A percentile compares a stretch with the other conserved stretches of the same genome.
phyloP scores from a whole-genome alignment of 108 stramenopile genomes.

The Cyclostephanos tholiformis region DNA sequence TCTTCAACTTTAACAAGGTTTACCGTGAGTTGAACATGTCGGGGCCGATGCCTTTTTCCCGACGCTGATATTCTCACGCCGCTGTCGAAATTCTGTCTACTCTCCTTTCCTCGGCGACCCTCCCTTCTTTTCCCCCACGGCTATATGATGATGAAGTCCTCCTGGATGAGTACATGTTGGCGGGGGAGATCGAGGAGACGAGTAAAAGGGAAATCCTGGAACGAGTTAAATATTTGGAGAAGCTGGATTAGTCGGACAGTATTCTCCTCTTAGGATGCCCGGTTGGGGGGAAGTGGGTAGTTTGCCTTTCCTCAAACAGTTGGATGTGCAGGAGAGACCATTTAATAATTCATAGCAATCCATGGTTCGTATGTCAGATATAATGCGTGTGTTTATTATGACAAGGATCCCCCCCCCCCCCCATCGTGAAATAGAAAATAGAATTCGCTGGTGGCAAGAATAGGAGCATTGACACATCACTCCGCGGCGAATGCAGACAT shows the following conservation, averaged over 20 bases:
- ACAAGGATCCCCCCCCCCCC: too few species aligned
- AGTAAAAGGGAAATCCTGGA: constrained; percentile 92
- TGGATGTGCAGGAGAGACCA: neutral
- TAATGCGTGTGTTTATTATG: too few species aligned
- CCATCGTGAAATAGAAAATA: too few species aligned
- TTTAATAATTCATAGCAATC: neutral
- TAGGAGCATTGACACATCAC: neutral
- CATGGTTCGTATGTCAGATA: too few species aligned
- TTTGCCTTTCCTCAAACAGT: neutral
- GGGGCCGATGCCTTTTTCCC: neutral
- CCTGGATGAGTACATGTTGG: constrained; percentile 98
- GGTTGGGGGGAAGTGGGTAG: neutral
- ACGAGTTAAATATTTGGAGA: constrained; percentile 89
- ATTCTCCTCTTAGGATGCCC: neutral
- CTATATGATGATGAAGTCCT: constrained; percentile 46
- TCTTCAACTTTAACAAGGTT: constrained; percentile 99
- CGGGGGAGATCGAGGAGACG: constrained; percentile 95
- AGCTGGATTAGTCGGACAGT: constrained; percentile 69
- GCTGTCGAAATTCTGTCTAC: neutral
- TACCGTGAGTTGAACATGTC: constrained; percentile 49
- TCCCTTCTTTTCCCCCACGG: neutral
- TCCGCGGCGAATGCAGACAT: constrained; percentile 44
- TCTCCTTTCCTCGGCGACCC: neutral
- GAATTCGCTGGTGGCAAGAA: neutral
- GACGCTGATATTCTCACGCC: neutral